Conservation (phyloP, 441 rosid species). For the California macrophylla region DNA sequence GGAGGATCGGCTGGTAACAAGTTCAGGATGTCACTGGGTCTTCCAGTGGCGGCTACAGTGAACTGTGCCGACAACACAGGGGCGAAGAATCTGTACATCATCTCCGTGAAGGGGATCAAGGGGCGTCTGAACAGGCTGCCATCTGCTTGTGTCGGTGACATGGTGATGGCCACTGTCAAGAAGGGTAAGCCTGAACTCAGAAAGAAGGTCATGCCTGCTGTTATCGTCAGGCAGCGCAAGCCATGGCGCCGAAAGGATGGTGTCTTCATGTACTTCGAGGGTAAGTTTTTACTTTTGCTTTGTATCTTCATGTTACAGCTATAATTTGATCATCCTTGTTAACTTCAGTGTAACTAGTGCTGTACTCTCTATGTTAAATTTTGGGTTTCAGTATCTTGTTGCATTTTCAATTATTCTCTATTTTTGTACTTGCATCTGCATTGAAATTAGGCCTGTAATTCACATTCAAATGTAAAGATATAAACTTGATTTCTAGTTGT, state of each 20-base stretch:
- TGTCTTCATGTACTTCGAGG: background rate
- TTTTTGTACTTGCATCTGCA: too few relatives aligned
- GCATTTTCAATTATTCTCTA: too few relatives aligned
- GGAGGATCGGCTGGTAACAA: conserved; percentile 21
- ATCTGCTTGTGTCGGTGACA: background rate
- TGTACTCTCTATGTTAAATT: conserved; percentile 16
- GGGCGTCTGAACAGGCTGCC: background rate
- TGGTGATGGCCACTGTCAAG: background rate
- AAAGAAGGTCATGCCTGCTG: background rate
- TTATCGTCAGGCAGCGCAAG: background rate
- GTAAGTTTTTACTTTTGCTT: background rate
- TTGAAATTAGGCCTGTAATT: too few relatives aligned
- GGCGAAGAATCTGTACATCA: background rate
- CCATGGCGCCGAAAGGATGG: background rate
- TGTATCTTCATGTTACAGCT: too few relatives aligned
- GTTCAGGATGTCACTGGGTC: conserved; percentile 23
- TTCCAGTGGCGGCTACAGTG: conserved; percentile 20
- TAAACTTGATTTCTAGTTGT: too few relatives aligned
- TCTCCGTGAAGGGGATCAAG: background rate
- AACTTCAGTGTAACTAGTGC: too few relatives aligned
- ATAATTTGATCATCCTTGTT: too few relatives aligned
- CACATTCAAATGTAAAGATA: too few relatives aligned
- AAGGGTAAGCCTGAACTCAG: background rate
- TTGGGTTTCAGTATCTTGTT: conserved; percentile 12
- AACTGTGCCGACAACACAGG: conserved; percentile 18